A percentile compares a stretch with the other conserved stretches of the same genome.
These are phyloP conservation scores for Pleurotus ostreatus DNA, from an alignment of 768 basidiomycete genomes.

Conservation along the genomic window DNA sequence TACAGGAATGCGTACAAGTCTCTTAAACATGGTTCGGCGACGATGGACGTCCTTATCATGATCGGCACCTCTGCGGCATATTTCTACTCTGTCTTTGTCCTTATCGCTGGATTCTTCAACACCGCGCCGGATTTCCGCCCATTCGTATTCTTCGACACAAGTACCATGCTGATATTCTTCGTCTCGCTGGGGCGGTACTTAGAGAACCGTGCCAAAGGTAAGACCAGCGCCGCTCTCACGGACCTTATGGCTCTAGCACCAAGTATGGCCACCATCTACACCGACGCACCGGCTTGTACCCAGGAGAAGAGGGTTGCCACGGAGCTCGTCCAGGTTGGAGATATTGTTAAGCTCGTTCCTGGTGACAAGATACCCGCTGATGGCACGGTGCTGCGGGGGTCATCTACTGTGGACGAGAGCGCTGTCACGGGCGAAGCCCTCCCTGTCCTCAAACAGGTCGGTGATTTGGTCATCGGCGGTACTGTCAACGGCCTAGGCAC, in stretches of 20 bases:
- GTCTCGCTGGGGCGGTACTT: slow-evolving; percentile 93
- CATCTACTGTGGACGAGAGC: slow-evolving; percentile 90
- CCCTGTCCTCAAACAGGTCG: slow-evolving; percentile 79
- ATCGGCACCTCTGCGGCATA: slow-evolving; percentile 94
- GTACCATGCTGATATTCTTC: slow-evolving; percentile 97
- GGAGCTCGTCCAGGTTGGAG: slow-evolving; percentile 92
- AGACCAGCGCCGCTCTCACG: slow-evolving; percentile 93
- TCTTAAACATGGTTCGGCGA: slow-evolving; percentile 82
- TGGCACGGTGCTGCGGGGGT: slow-evolving; percentile 82
- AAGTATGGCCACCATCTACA: slow-evolving; percentile 94
- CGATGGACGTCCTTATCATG: slow-evolving; percentile 98
- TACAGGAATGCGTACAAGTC: slow-evolving; percentile 90
- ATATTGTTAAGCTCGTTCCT: slow-evolving; percentile 89
- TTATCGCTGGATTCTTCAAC: slow-evolving; percentile 65
- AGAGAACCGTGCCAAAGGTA: slow-evolving; percentile 96
- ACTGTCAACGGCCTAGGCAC: slow-evolving; percentile 97
- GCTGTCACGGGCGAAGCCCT: slow-evolving; percentile 95
- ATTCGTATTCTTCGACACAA: slow-evolving; percentile 95
- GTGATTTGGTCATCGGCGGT: slow-evolving; percentile 90
- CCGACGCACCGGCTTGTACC: slow-evolving; percentile 74
- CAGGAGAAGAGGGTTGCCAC: slow-evolving; percentile 90
- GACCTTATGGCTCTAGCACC: slow-evolving; percentile 95
- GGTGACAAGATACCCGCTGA: slow-evolving; percentile 97
- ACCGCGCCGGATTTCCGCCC: slow-evolving; percentile 69
- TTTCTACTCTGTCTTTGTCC: slow-evolving; percentile 74